Evolutionary conservation across 2,329 filamentous ascomycete genomes (phyloP).

Genomic region (Aureobasidium sp.): DNA sequence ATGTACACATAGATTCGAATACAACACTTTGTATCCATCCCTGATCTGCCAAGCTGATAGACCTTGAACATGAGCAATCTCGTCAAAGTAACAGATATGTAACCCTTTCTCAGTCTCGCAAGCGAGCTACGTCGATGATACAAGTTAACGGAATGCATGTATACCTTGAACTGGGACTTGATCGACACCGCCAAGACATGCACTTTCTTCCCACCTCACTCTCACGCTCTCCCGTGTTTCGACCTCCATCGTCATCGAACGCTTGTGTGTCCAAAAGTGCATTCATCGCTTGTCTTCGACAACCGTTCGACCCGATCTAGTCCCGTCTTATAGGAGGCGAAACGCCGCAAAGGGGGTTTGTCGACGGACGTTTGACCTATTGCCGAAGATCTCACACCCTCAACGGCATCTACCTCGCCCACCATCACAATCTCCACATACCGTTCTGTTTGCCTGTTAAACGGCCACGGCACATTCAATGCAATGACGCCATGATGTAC

Average conservation of each 20-base stretch:
- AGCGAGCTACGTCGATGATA: too few species aligned
- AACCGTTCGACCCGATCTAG: background rate
- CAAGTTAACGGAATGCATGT: background rate
- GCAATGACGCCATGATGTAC: background rate
- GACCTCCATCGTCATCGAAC: background rate
- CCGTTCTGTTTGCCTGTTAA: background rate
- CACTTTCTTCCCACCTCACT: background rate
- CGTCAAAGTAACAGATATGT: too few species aligned
- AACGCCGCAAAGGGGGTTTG: background rate
- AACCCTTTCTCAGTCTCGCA: too few species aligned
- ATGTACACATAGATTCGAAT: background rate
- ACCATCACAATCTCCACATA: background rate
- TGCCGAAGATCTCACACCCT: slow-evolving; percentile 6
- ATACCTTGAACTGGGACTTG: background rate
- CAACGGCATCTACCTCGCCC: slow-evolving; percentile 2
- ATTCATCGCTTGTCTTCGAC: background rate
- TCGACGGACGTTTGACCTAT: slow-evolving; percentile 2
- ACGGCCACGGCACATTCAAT: background rate
- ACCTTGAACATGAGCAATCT: too few species aligned
- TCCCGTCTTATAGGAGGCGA: background rate
- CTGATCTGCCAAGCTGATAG: too few species aligned
- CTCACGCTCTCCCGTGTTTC: background rate
- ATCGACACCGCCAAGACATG: background rate
- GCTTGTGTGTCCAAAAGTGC: background rate
- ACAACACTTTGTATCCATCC: background rate